Conservation (phyloP, 495 filamentous ascomycete genomes). For the Xanthoparmelia taractica region DNA sequence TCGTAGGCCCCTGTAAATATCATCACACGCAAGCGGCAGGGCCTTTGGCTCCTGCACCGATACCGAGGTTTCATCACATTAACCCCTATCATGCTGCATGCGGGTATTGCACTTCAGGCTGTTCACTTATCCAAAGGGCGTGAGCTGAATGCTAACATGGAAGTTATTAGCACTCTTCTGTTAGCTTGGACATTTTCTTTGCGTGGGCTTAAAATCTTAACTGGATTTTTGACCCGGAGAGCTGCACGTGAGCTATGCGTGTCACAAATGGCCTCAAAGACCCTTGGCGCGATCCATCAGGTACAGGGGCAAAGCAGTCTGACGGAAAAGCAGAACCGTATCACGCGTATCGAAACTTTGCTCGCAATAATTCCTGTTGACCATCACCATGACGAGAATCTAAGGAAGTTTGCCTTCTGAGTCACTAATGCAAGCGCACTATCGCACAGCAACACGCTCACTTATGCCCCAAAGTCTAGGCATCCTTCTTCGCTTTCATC, state of each 20-base stretch:
- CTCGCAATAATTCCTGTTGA: neutral
- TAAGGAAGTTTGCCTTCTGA: neutral
- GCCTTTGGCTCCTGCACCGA: too few species aligned
- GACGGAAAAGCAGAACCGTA: neutral
- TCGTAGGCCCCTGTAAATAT: too few species aligned
- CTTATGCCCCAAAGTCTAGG: neutral
- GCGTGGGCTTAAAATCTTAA: too few species aligned
- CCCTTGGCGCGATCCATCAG: neutral
- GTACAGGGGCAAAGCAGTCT: neutral
- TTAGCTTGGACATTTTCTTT: too few species aligned
- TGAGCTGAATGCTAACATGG: too few species aligned
- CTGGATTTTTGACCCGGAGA: too few species aligned
- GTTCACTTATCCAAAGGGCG: too few species aligned
- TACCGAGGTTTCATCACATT: too few species aligned
- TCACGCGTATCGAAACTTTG: neutral
- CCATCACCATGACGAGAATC: neutral
- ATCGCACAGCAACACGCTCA: neutral
- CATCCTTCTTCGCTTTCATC: constrained; percentile 16
- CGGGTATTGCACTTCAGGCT: too few species aligned
- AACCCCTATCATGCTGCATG: too few species aligned
- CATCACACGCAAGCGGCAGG: too few species aligned
- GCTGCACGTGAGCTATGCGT: neutral
- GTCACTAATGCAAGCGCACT: neutral
- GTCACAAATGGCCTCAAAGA: neutral
- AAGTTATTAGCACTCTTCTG: too few species aligned